Evolutionary conservation across 2,329 filamentous ascomycete species (phyloP), one percentile per base, ranked within the genome.

Genomic region (Fusarium fracticaudum): DNA sequence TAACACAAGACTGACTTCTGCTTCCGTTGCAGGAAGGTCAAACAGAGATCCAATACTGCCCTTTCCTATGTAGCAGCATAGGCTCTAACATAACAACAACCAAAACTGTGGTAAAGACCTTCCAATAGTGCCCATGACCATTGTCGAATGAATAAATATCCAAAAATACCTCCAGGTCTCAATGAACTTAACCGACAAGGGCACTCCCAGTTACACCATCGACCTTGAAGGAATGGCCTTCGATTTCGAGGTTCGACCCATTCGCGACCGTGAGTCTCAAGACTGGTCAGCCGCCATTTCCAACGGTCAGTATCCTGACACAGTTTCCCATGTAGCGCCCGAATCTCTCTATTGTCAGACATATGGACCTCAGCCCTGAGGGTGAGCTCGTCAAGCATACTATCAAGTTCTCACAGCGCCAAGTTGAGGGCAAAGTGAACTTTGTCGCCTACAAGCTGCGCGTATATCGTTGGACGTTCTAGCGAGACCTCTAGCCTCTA

Each of bases 341-440:
- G 8, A 22, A 29, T 33, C 55, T 50, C 18, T 50, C 37, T 29
- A 24, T 18, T 15, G 17, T 10, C 38, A 50, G 15, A 64, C 35
- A 45, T 74, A 85, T 89, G 79, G 83, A 82, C 76, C 90, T 90
- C 80, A 87, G 84, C 31, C 88, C 88, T 38, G 80, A 83, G 74
- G 76, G 80, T 4, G 88, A 90, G 80, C 88, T 90, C 73, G 80
- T 90, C 62, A 85, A 95, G 84, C 87, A 90, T 80, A 88, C 88
- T 77, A 89, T 93, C 78, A 79, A 85, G 60, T 87, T 88, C 74
- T 86, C 84, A 48, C 91, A 93, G 81, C 87, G 88, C 81, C 85
- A 85, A 66, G 83, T 84, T 6, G 55, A 76, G n/a, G 80, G 79
- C 57, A 73, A 74, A 55, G 80, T 84, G 57, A 73, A 65, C 18